Base-by-base conservation (phyloP, 2,329 filamentous ascomycete species). In the Arthroderma uncinatum region DNA sequence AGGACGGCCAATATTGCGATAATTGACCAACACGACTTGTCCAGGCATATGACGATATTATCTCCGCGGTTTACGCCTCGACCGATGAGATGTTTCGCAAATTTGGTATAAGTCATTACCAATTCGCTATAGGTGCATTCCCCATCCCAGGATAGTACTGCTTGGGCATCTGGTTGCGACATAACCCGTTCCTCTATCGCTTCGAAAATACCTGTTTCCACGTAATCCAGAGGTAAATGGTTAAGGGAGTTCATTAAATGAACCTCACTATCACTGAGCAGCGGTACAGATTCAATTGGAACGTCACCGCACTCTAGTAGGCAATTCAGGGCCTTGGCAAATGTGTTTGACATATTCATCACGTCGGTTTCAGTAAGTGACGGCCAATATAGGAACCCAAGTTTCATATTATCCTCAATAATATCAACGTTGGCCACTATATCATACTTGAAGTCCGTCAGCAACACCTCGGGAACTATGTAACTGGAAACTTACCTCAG, bases 121-220 rank as follows among this genome's bases (percentile, higher is more conserved):
- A 70, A 42, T 47, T 70, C 56, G 2, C 23, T 53, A 44, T 67
- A 70, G 0, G 66, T 64, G 14, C 67, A 58, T 7, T 61, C 56
- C 6, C 67, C 66, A 58, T 70, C 67, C 66, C 66, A 69, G 1
- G 67, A 63, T 40, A 56, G 52, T n/a, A 68, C 59, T 7, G 66
- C 67, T 23, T 52, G 50, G 19, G 53, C 21, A 10, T 56, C 50
- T 21, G 57, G 48, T 9, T 53, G 14, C 33, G 10, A 28, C 10
- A 33, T 37, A 12, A 53, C 57, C 14, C 56, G 48, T 53, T 58
- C 33, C 19, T 53, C 53, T 25, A 62, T 54, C 23, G 25, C n/a
- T 2, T 33, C 25, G 33, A 50, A 50, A 12, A 50, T 19, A 33
- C 25, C 9, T 5, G 25, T 50, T 21, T 33, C 47, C n/a, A 30